phyloP scores from a whole-genome alignment of 2,329 filamentous ascomycete species.

The Teratosphaeria epicoccoides region DNA sequence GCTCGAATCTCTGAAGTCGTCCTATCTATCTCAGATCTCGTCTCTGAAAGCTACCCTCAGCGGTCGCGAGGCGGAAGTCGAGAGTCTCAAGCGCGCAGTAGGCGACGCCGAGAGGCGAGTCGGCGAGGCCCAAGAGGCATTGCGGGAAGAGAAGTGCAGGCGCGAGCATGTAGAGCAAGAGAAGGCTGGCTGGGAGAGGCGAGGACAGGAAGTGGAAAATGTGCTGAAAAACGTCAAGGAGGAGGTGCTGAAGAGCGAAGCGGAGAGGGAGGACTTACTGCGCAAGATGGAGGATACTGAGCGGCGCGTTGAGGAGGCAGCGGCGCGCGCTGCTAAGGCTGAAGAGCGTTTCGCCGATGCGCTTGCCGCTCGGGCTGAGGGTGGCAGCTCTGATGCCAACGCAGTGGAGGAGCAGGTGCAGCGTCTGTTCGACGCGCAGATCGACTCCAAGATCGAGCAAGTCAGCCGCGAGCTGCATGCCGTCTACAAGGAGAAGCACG shows the following conservation, averaged over 20 bases:
- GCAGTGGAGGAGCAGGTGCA: conserved; percentile 36
- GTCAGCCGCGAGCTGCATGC: conserved; percentile 71
- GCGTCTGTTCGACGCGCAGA: conserved; percentile 47
- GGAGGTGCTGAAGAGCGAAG: conserved; percentile 66
- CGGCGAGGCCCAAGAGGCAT: conserved; percentile 70
- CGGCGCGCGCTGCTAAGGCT: conserved; percentile 65
- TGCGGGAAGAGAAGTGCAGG: conserved; percentile 63
- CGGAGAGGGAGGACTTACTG: conserved; percentile 70
- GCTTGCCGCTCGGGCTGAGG: conserved; percentile 20
- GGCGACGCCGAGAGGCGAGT: conserved; percentile 86
- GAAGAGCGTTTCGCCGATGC: conserved; percentile 54
- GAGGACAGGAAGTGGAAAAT: conserved; percentile 74
- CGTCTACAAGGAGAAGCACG: conserved; percentile 94
- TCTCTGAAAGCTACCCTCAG: conserved; percentile 84
- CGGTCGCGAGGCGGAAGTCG: conserved; percentile 85
- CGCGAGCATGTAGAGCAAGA: conserved; percentile 65
- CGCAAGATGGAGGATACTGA: conserved; percentile 68
- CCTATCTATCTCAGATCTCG: conserved; percentile 84
- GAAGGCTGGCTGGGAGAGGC: conserved; percentile 71
- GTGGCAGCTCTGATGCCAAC: conserved; percentile 14
- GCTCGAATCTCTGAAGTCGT: conserved; percentile 82
- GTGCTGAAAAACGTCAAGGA: conserved; percentile 70
- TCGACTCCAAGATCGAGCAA: conserved; percentile 78
- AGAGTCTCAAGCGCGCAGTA: conserved; percentile 76
- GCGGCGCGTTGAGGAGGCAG: conserved; percentile 60